A percentile compares a stretch with the other conserved stretches of the same genome.
phyloP scores from a whole-genome alignment of 345 rosid genomes.

The Brassica cretica region DNA sequence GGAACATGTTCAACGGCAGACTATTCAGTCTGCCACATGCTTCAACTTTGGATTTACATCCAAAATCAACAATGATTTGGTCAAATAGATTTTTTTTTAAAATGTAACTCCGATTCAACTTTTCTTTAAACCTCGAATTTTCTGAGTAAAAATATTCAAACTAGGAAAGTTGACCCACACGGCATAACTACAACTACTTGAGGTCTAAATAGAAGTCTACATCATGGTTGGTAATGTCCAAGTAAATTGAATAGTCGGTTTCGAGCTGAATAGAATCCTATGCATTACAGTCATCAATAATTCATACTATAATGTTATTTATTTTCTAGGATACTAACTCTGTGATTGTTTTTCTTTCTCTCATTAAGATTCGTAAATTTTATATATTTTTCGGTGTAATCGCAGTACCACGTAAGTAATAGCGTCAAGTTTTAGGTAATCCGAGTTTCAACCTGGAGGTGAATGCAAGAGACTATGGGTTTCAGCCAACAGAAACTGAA shows the following conservation, averaged over 20 bases:
- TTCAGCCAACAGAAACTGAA: constrained; percentile 48
- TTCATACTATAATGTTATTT: not conserved
- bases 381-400: too few species aligned
- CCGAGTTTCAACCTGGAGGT: constrained; percentile 64
- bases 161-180: constrained; percentile 26
- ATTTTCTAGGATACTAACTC: not conserved
- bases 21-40: not conserved
- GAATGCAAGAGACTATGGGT: constrained; percentile 79
- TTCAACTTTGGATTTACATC: not conserved
- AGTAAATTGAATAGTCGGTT: constrained; percentile 15
- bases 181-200: constrained; percentile 15
- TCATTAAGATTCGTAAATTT: too few species aligned
- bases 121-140: not conserved
- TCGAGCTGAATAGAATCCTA: constrained; percentile 30
- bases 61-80: constrained; percentile 1
- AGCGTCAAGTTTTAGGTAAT: too few species aligned
- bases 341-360: not conserved
- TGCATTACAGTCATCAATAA: constrained; percentile 9
- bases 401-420: too few species aligned
- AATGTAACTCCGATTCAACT: not conserved
- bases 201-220: constrained; percentile 19
- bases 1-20: not conserved
- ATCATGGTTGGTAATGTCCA: constrained; percentile 24
- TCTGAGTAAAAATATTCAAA: not conserved
- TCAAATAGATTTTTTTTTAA: not conserved